Evolutionary conservation across 352 stramenopile genomes (phyloP).

Genomic region (Phytophthora podocarpi): DNA sequence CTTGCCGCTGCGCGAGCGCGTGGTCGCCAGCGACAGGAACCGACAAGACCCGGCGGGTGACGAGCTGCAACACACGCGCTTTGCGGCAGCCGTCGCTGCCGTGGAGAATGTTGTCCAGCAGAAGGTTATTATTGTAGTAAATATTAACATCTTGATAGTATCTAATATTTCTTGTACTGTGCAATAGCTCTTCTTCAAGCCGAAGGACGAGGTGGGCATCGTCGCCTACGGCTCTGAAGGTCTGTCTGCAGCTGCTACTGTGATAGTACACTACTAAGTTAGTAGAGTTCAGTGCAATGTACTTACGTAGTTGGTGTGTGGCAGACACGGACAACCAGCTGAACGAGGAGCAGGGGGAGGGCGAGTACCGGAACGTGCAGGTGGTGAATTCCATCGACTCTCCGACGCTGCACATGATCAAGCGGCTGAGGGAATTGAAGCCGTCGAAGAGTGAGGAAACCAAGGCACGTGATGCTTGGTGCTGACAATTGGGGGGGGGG

Average conservation of each 20-base stretch:
- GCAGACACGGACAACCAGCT: slow-evolving; percentile 82
- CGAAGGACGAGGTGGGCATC: slow-evolving; percentile 81
- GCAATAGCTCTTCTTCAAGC: slow-evolving; percentile 72
- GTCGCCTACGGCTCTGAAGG: slow-evolving; percentile 75
- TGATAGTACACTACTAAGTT: no score
- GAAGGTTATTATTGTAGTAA: slow-evolving; percentile 40
- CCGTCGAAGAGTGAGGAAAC: slow-evolving; percentile 24
- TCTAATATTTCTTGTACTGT: neutral
- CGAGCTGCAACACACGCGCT: slow-evolving; percentile 51
- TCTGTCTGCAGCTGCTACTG: slow-evolving; percentile 1
- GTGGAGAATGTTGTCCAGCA: slow-evolving; percentile 74
- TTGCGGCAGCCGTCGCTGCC: slow-evolving; percentile 59
- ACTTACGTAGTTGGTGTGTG: neutral
- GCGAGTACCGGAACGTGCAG: slow-evolving; percentile 65
- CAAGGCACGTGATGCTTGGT: slow-evolving; percentile 28
- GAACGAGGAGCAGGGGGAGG: slow-evolving; percentile 67
- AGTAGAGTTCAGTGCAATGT: no score
- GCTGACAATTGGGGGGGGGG: no score
- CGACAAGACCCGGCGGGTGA: slow-evolving; percentile 8
- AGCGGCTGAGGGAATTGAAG: slow-evolving; percentile 49
- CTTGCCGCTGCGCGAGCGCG: slow-evolving; percentile 50
- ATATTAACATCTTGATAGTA: neutral
- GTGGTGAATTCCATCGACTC: slow-evolving; percentile 69
- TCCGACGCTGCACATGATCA: slow-evolving; percentile 65
- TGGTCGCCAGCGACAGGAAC: slow-evolving; percentile 14